Percentiles rank a stretch among this genome's conserved stretches.
Evolutionary conservation across 2,329 filamentous ascomycete genomes (phyloP).

Genomic region (Diaporthe ilicicola): DNA sequence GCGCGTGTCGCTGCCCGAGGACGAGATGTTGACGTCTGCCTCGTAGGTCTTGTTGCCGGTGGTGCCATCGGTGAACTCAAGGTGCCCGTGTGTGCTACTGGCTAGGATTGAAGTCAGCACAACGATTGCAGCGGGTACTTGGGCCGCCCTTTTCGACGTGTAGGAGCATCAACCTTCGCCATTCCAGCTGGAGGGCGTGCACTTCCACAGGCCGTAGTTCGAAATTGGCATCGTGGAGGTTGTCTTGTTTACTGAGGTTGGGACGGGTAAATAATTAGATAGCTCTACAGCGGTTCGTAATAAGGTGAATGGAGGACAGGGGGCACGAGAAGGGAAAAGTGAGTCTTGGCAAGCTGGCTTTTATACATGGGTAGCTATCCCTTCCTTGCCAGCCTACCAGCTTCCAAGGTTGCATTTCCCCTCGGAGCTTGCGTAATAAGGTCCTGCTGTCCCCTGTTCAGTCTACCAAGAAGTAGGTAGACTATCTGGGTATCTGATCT

Average conservation of each 20-base stretch:
- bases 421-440: no score
- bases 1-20: constrained; percentile 36
- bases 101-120: neutral
- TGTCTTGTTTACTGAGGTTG: neutral
- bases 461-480: no score
- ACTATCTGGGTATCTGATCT: no score
- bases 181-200: constrained; percentile 34
- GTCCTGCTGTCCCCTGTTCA: no score
- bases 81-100: constrained; percentile 34
- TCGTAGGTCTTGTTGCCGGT: constrained; percentile 22
- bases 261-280: neutral
- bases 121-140: neutral
- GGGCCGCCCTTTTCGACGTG: constrained; percentile 6
- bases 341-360: neutral
- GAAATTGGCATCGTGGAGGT: constrained; percentile 34
- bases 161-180: constrained; percentile 17
- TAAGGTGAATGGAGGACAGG: neutral
- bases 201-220: constrained; percentile 38
- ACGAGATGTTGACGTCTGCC: constrained; percentile 40
- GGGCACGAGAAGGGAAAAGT: neutral
- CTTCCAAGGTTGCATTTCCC: no score
- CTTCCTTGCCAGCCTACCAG: no score
- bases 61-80: constrained; percentile 36
- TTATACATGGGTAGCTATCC: no score
- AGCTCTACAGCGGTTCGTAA: neutral